Percentiles rank a stretch among this genome's conserved stretches.
Evolutionary conservation across 2,329 filamentous ascomycete species (phyloP).

Genomic region (Peltaster fructicola): DNA sequence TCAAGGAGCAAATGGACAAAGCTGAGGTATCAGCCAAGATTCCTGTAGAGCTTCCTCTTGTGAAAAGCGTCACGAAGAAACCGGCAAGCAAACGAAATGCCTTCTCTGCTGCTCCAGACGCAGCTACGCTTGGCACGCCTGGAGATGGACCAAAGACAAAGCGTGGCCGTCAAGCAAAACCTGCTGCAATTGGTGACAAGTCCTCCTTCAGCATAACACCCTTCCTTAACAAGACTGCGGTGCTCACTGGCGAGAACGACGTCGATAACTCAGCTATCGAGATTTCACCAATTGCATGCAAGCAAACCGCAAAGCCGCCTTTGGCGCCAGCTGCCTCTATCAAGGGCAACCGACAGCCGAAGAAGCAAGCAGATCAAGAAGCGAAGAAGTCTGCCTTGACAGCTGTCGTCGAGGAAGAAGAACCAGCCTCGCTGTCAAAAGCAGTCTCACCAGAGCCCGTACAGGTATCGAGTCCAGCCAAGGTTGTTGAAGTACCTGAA

Average conservation of each 20-base stretch:
- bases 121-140: conserved; percentile 30
- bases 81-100: conserved; percentile 25
- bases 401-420: conserved; percentile 28
- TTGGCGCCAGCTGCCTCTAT: conserved; percentile 27
- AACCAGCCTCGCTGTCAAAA: conserved; percentile 7
- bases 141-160: conserved; percentile 29
- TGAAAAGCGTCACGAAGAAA: conserved; percentile 19
- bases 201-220: conserved; percentile 88
- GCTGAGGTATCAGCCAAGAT: conserved; percentile 15
- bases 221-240: conserved; percentile 63
- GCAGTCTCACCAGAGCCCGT: too few species aligned
- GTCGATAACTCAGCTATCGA: conserved; percentile 11
- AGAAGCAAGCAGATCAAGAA: conserved; percentile 20
- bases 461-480: too few species aligned
- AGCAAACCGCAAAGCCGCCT: conserved; percentile 21
- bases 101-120: conserved; percentile 28
- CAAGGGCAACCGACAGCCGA: conserved; percentile 22
- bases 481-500: too few species aligned
- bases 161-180: conserved; percentile 31
- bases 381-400: conserved; percentile 24
- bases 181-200: conserved; percentile 58
- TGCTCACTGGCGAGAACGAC: conserved; percentile 23
- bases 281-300: conserved; percentile 11
- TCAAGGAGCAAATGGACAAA: conserved; percentile 18
- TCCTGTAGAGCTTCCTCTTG: conserved; percentile 18